phyloP scores from a whole-genome alignment of 1,139 yeast species.

The Yamadazyma mexicana region DNA sequence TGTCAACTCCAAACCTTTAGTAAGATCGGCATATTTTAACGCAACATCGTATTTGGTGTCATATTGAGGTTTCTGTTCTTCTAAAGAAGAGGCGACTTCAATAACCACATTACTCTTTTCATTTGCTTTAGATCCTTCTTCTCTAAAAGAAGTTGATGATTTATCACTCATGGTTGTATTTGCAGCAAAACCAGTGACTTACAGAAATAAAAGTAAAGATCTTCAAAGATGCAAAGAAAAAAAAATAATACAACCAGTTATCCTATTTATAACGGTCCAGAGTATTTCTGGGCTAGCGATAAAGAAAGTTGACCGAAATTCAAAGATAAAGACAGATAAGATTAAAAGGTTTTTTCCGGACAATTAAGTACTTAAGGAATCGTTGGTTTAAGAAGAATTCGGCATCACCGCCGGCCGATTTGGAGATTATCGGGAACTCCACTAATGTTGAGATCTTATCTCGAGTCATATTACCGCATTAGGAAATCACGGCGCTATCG shows the following conservation, averaged over 20 bases:
- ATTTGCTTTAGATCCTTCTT: neutral
- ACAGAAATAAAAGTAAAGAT: too few relatives aligned
- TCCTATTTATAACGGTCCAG: neutral
- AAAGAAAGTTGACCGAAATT: too few relatives aligned
- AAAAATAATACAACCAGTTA: neutral
- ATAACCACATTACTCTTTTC: slow-evolving; percentile 8
- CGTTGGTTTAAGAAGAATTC: too few relatives aligned
- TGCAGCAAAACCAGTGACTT: neutral
- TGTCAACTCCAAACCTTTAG: slow-evolving; percentile 9
- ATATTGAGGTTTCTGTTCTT: slow-evolving; percentile 1
- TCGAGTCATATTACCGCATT: neutral
- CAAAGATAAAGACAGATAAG: too few relatives aligned
- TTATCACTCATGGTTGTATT: slow-evolving; percentile 1
- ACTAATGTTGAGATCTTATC: neutral
- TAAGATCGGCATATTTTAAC: slow-evolving; percentile 8
- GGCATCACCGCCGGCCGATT: too few relatives aligned
- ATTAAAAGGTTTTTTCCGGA: too few relatives aligned
- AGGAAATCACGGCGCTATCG: neutral
- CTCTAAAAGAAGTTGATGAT: neutral
- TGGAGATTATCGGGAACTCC: slow-evolving; percentile 2
- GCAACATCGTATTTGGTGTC: slow-evolving; percentile 5
- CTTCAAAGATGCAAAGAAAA: neutral
- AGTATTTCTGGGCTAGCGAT: too few relatives aligned
- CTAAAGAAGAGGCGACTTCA: slow-evolving; percentile 6
- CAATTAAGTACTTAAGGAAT: too few relatives aligned